Evolutionary conservation across 495 filamentous ascomycete genomes (phyloP), one percentile per base, ranked within the genome.

Genomic region (Cercophora scortea): DNA sequence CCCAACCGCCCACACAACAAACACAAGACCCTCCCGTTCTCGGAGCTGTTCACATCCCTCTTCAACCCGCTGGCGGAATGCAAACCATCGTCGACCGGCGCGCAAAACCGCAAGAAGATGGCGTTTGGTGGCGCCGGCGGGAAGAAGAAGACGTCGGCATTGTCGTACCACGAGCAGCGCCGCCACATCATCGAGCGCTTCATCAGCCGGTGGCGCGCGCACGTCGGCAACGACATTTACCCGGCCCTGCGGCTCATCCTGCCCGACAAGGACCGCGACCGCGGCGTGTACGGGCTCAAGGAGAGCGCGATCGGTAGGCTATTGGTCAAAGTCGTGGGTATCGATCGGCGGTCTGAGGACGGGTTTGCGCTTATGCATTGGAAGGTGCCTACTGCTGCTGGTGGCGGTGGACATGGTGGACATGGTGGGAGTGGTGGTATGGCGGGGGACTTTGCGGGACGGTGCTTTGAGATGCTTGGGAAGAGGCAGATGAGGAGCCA

Each of bases 271-370:
- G 93, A 98, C 61, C 79, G 91, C 34, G 91, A 97, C 53, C 81
- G 93, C 35, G 86, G 87, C 35, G 90, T 95, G 80, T 98, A 98
- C 61, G 88, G 91, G 4, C 76, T 98, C 32, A 97, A 97, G 66
- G 93, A 98, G 71, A 90, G 87, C 66, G 80, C 81, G 13, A 91
- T 97, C 50, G 91, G 84, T 4, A 95, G 88, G 59, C 68, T 98
- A 40, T 73, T 97, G 6, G 88, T 97, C 36, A 88, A 88, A 57
- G 77, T 94, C 36, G 87, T 96, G 81, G 93, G 91, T 65, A 95
- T 98, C 61, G 86, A 91, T 70, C 88, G 85, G 65, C 83, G 90
- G 58, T 91, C 88, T 2, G 90, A 95, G 53, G 93, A 98, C 67
- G 93, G 82, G 0, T 84, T 82, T 59, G 85, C 78, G 52, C 75